phyloP scores from a whole-genome alignment of 139 green algal genomes.

The Edaphochlamys debaryana region DNA sequence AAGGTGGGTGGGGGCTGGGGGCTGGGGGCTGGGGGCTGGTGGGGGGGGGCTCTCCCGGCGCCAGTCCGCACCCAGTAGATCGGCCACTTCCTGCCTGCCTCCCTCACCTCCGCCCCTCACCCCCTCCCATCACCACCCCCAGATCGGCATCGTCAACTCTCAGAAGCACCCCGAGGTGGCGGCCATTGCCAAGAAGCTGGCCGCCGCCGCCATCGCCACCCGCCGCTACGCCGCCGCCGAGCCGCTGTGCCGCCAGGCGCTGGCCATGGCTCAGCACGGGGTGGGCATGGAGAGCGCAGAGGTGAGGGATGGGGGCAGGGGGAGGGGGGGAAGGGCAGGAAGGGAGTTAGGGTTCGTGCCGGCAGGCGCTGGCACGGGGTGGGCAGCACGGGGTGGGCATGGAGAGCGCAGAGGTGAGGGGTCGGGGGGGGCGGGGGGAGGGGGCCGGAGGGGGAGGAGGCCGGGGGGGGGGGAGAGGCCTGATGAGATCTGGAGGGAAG shows the following conservation, averaged over 20 bases:
- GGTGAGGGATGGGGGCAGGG: conserved; percentile 12
- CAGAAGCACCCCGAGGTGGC: conserved; percentile 29
- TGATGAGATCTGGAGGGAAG: too few relatives aligned
- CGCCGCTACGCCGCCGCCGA: conserved; percentile 25
- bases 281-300: conserved; percentile 17
- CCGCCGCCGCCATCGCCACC: conserved; percentile 19
- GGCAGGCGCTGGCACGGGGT: conserved; percentile 33
- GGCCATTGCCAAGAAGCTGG: conserved; percentile 9
- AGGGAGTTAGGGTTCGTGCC: conserved; percentile 17
- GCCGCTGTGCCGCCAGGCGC: conserved; percentile 40
- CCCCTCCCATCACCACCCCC: background rate
- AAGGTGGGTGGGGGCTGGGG: background rate
- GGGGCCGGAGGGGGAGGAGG: too few relatives aligned
- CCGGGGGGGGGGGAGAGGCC: background rate
- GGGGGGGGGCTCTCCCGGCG: background rate
- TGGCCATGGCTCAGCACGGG: conserved; percentile 41
- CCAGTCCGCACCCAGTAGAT: background rate
- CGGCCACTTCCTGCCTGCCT: background rate
- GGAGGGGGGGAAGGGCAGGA: too few relatives aligned
- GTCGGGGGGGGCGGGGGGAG: background rate
- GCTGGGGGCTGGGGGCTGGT: too few relatives aligned
- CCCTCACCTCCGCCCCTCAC: background rate
- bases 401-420: conserved; percentile 18
- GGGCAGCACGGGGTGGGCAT: conserved; percentile 34
- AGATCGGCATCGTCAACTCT: conserved; percentile 9